These are phyloP conservation scores for Metschnikowia peoriensis DNA, from an alignment of 805 yeast genomes.

Conservation along the genomic window DNA sequence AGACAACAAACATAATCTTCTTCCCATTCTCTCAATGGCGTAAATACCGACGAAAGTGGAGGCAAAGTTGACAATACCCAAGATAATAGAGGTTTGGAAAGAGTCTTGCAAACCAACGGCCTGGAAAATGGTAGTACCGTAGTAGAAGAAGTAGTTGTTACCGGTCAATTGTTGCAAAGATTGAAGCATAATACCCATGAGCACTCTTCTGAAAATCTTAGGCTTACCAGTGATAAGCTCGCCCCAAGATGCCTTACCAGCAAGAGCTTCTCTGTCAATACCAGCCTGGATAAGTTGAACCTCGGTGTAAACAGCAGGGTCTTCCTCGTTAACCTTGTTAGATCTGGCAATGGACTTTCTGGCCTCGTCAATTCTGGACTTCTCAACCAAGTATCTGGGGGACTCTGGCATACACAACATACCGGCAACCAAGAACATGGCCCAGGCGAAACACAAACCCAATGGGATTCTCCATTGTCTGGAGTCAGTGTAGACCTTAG, in stretches of 20 bases:
- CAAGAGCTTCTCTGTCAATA: slow-evolving; percentile 57
- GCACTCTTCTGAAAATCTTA: slow-evolving; percentile 52
- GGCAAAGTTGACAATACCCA: slow-evolving; percentile 54
- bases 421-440: slow-evolving; percentile 47
- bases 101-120: slow-evolving; percentile 52
- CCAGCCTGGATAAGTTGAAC: slow-evolving; percentile 56
- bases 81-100: slow-evolving; percentile 52
- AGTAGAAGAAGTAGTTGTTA: slow-evolving; percentile 61
- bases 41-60: slow-evolving; percentile 55
- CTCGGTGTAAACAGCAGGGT: slow-evolving; percentile 54
- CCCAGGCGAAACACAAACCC: slow-evolving; percentile 48
- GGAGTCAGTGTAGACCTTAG: slow-evolving; percentile 50
- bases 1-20: slow-evolving; percentile 47
- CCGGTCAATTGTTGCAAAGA: slow-evolving; percentile 61
- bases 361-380: slow-evolving; percentile 51
- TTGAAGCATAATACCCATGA: slow-evolving; percentile 60
- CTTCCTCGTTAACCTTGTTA: slow-evolving; percentile 54
- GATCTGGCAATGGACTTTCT: slow-evolving; percentile 52
- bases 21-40: slow-evolving; percentile 52
- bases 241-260: slow-evolving; percentile 65
- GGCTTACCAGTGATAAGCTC: slow-evolving; percentile 66
- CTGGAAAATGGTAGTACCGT: slow-evolving; percentile 55
- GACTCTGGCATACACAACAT: slow-evolving; percentile 67
- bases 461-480: slow-evolving; percentile 70
- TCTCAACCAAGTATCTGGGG: slow-evolving; percentile 60